These are phyloP conservation scores for Monilinia aucupariae DNA, from an alignment of 2,329 filamentous ascomycete species.

Conservation along the genomic window DNA sequence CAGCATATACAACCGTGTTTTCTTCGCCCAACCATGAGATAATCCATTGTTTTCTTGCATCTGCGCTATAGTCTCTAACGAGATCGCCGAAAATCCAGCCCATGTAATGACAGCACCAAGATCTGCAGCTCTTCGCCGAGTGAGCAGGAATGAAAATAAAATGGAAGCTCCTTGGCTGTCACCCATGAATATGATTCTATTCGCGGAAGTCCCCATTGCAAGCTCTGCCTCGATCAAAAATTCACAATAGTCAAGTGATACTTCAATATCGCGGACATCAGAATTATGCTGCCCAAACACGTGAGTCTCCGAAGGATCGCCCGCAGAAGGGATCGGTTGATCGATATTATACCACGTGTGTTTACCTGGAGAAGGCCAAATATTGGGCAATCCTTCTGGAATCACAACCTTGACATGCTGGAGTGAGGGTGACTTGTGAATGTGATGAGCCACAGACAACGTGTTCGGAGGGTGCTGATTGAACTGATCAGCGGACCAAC, in stretches of 20 bases:
- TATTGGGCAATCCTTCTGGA: constrained; percentile 17
- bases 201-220: constrained; percentile 6
- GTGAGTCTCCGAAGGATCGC: constrained; percentile 8
- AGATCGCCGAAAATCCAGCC: constrained; percentile 14
- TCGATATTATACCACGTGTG: constrained; percentile 20
- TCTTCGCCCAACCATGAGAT: constrained; percentile 15
- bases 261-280: constrained; percentile 20
- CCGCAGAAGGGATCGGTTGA: constrained; percentile 13
- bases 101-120: constrained; percentile 17
- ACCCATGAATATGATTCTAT: constrained; percentile 20
- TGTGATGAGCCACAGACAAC: constrained; percentile 17
- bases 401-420: constrained; percentile 21
- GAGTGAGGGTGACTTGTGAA: constrained; percentile 17
- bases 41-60: constrained; percentile 17
- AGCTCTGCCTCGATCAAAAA: constrained; percentile 17
- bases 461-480: constrained; percentile 15
- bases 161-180: constrained; percentile 20
- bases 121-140: constrained; percentile 7
- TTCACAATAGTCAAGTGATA: constrained; percentile 18
- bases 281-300: constrained; percentile 9
- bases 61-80: constrained; percentile 15
- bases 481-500: constrained; percentile 14
- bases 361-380: constrained; percentile 4
- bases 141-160: constrained; percentile 18
- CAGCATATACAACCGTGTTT: constrained; percentile 19